Evolutionary conservation across 306 rosid genomes (phyloP), one percentile per base, ranked within the genome.

Genomic region (Sphenostylis stenocarpa): DNA sequence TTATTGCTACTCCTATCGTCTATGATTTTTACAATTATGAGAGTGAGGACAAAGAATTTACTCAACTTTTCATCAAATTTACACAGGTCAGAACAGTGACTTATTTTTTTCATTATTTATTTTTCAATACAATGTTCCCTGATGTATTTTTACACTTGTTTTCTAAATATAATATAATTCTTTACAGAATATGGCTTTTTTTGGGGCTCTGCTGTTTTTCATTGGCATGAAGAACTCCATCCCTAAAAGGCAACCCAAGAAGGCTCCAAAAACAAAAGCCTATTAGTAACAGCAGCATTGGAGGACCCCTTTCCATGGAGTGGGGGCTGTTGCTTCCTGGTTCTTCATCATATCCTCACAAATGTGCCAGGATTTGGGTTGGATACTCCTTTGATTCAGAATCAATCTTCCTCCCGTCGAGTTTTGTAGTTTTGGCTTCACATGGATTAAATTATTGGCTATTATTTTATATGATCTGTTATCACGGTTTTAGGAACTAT

Each of bases 131-230:
- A 24, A 78, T 60, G 15, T 63, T n/a, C n/a, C 24, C 29, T 21
- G 13, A 68, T 75, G 36, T 44, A 47, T 38, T 64, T 14, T 57
- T 75, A 39, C 55, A 11, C 61, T n/a, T 72, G 24, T 17, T 49
- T 8, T 43, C 53, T 14, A 52, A 73, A 49, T 77, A 10, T 26
- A 31, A 52, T 60, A 33, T 9, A 38, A 6, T 58, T 51, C 8
- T 29, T n/a, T 73, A 85, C 91, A 91, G 91, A 87, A 89, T 58
- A 72, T 86, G 88, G 91, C 91, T 70, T 87, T 89, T 33, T 82
- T 86, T 21, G 92, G 97, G 39, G 91, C 97, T 38, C 52, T 91
- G 24, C 53, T 89, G 82, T 86, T 86, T 70, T 91, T 91, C 64
- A 65, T 86, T 56, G 94, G 90, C 70, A 89, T 88, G 97, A 91